Evolutionary conservation across 495 filamentous ascomycete species (phyloP), one percentile per base, ranked within the genome.

Genomic region (Hyaloscypha finlandica): DNA sequence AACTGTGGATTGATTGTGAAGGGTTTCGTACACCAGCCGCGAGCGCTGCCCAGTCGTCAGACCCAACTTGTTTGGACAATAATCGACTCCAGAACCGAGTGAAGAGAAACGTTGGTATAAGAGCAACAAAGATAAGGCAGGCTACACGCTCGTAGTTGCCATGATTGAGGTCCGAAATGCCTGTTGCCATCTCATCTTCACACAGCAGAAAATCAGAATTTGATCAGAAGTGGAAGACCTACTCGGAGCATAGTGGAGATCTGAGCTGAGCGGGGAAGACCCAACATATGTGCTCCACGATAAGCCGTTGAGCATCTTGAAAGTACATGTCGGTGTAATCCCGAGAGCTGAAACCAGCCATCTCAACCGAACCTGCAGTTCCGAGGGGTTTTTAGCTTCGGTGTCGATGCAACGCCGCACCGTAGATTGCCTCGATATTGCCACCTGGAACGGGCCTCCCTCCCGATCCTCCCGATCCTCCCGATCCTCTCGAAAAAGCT

Each of bases 21-120:
- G 53, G 22, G 22, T 56, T 14, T 54, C 61, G 32, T 22, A 63
- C 61, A 29, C 42, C 45, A 19, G 61, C 61, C 19, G 22, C 61
- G 6, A 63, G 31, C 45, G 61, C 61, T 52, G 61, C 61, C 61
- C 61, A 63, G 45, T 63, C 61, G 54, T 63, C 61, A 6, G 45
- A 53, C 4, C 61, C 61, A 5, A 63, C 14, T 53, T 63, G 61
- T 37, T 63, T 63, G 22, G 61, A 63, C 45, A 63, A 31, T 6
- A 63, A 19, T 12, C 61, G n/a, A 52, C 61, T 63, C 25, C 20
- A 63, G 37, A 63, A 63, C 8, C 61, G 39, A 29, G 48, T 29
- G 14, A 55, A 52, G 11, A 63, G 45, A 33, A 63, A 63, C 6
- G 29, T 16, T 20, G 61, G 61, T 22, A 33, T 54, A 52, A 63